Percentiles rank a stretch among this genome's conserved stretches.
These are phyloP conservation scores for Fonsecaea monophora DNA, from an alignment of 2,329 filamentous ascomycete genomes.

Conservation along the genomic window DNA sequence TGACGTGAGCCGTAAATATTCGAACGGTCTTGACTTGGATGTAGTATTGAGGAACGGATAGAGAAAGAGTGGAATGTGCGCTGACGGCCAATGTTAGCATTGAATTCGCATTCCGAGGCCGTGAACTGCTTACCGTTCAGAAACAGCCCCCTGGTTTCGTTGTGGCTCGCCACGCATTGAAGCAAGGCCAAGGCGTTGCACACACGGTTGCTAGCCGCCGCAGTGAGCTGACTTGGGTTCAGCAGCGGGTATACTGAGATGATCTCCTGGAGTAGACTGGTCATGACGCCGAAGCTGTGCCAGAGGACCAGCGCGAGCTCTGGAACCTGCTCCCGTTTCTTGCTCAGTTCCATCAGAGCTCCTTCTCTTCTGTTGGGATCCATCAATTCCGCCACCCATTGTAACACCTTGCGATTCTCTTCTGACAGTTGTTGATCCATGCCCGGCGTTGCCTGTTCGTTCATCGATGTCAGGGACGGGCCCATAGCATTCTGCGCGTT, in stretches of 20 bases:
- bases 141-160: conserved; percentile 92
- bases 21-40: conserved; percentile 95
- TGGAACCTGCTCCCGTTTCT: conserved; percentile 97
- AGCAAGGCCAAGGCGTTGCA: conserved; percentile 95
- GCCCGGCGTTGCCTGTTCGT: conserved; percentile 41
- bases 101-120: background rate
- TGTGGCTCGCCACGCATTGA: conserved; percentile 96
- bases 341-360: conserved; percentile 92
- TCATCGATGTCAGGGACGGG: conserved; percentile 34
- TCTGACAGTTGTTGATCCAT: conserved; percentile 77
- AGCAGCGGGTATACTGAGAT: conserved; percentile 97
- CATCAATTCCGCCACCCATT: conserved; percentile 89
- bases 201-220: conserved; percentile 94
- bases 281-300: conserved; percentile 99
- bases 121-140: conserved; percentile 72
- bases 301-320: conserved; percentile 95
- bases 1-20: conserved; percentile 94
- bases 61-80: conserved; percentile 95
- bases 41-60: conserved; percentile 99
- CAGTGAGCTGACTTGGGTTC: conserved; percentile 95
- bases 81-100: conserved; percentile 56
- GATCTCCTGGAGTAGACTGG: conserved; percentile 94
- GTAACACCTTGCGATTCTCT: conserved; percentile 90
- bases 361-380: conserved; percentile 87
- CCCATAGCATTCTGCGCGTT: conserved; percentile 30